These are phyloP conservation scores for Parathielavia hyrcaniae DNA, from an alignment of 495 filamentous ascomycete genomes.

Conservation along the genomic window DNA sequence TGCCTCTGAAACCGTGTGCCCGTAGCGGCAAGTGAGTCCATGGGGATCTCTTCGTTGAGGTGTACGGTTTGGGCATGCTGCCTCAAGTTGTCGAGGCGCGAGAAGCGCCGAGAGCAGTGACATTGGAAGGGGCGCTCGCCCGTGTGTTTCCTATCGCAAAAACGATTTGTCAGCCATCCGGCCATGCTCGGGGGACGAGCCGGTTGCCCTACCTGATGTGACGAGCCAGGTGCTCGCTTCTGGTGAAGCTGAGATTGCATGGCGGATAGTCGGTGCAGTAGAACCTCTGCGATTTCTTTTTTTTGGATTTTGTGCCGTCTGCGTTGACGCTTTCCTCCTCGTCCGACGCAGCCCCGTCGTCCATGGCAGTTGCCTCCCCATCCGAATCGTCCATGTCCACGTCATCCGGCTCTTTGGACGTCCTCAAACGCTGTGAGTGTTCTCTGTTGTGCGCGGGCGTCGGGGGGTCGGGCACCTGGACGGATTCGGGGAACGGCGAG, in stretches of 20 bases:
- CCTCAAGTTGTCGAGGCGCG: constrained; percentile 90
- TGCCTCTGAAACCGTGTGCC: constrained; percentile 92
- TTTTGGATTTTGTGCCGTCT: constrained; percentile 66
- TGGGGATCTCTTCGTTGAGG: constrained; percentile 93
- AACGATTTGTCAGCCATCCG: constrained; percentile 24
- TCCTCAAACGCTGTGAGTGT: constrained; percentile 56
- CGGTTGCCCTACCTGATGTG: constrained; percentile 70
- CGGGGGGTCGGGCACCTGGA: constrained; percentile 43
- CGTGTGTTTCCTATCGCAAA: constrained; percentile 73
- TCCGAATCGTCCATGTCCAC: constrained; percentile 72
- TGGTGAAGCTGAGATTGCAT: constrained; percentile 89
- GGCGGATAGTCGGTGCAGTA: constrained; percentile 97
- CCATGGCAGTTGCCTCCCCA: constrained; percentile 37
- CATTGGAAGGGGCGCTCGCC: constrained; percentile 97
- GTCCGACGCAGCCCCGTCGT: constrained; percentile 68
- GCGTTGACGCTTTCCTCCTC: constrained; percentile 68
- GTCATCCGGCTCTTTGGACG: constrained; percentile 66
- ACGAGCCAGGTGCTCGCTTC: constrained; percentile 90
- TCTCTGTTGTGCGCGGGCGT: constrained; percentile 45
- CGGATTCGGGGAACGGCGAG: constrained; percentile 50
- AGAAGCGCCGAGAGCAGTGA: constrained; percentile 91
- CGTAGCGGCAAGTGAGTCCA: constrained; percentile 87
- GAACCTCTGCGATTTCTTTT: constrained; percentile 95
- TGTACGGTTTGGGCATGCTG: constrained; percentile 98
- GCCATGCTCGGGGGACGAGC: neutral